Percentiles rank a stretch among this genome's conserved stretches.
Evolutionary conservation across 768 basidiomycete species (phyloP).

Genomic region (Boletus edulis): DNA sequence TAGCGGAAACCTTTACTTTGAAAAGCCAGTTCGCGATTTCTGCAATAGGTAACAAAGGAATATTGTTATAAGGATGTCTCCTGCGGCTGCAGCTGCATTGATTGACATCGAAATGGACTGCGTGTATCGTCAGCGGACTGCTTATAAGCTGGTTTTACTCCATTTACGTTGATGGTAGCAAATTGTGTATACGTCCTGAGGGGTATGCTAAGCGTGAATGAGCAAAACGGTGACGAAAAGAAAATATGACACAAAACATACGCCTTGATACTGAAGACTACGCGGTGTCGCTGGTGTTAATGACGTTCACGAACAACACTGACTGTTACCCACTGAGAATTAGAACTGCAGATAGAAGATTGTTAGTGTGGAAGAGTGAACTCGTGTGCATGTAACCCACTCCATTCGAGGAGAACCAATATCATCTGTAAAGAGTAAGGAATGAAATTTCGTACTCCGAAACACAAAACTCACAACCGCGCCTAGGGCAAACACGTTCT

Average conservation of each 20-base stretch:
- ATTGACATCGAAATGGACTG: neutral
- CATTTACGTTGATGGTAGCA: neutral
- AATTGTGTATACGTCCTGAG: neutral
- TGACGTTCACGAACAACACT: no score
- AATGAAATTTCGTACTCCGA: neutral
- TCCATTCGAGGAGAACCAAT: slow-evolving; percentile 42
- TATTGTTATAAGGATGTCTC: slow-evolving; percentile 47
- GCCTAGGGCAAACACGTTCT: slow-evolving; percentile 35
- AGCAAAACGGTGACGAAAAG: neutral
- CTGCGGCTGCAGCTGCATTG: slow-evolving; percentile 48
- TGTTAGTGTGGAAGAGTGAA: slow-evolving; percentile 3
- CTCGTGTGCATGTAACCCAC: slow-evolving; percentile 12
- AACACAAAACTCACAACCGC: slow-evolving; percentile 24
- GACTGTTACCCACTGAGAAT: slow-evolving; percentile 31
- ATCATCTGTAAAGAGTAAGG: neutral
- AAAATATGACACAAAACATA: neutral
- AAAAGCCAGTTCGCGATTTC: slow-evolving; percentile 49
- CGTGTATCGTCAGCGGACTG: neutral
- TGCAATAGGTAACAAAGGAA: slow-evolving; percentile 47
- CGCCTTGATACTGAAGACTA: neutral
- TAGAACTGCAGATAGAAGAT: slow-evolving; percentile 17
- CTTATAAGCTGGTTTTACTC: neutral
- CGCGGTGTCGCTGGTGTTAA: neutral
- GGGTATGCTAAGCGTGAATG: slow-evolving; percentile 35
- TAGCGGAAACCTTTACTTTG: slow-evolving; percentile 24